Base-by-base conservation (phyloP, 805 yeast species). In the Cephaloascus albidus region DNA sequence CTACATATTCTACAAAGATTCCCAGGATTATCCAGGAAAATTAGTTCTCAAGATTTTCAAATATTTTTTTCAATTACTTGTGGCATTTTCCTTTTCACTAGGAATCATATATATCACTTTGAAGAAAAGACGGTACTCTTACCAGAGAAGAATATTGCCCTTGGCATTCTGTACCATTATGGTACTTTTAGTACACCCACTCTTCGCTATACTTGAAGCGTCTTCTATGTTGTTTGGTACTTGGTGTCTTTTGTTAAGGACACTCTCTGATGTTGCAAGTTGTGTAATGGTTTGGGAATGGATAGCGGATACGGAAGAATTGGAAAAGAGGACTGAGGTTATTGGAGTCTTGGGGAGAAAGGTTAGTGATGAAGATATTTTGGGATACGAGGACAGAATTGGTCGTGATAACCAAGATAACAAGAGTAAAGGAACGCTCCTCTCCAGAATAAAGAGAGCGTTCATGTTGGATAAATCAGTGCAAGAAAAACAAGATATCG, bases 201-300 rank as follows among this genome's bases (percentile, higher is more conserved):
- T 45, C 33, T 54, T 40, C 38, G 63, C 43, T 42, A 48, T 48
- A 38, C 56, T 32, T 43, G 62, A 36, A 38, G 51, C 12, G 27
- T 58, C 28, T 51, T 65, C 49, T 18, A 52, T 52, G 27, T 61
- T 69, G 65, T 55, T 69, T 19, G 61, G 63, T n/a, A 64, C 63
- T 12, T 72, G 82, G 66, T 66, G 83, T 51, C 55, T 70, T 0
- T 60, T 64, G 23, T 58, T 73, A 3, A 49, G 68, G 10, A 61
- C 72, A 3, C 65, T 78, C 33, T 49, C 75, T 4, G 72, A 73
- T 36, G 63, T 77, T 14, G 63, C 76, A 28, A 56, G 76, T 3
- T 58, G 71, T 15, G 72, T 79, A 1, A 62, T 75, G 18, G 65
- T 77, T 1, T 80, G 85, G 82, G 86, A 81, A 55, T 77, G 86